Evolutionary conservation across 306 rosid species (phyloP).

Genomic region (Hippophae rhamnoides): DNA sequence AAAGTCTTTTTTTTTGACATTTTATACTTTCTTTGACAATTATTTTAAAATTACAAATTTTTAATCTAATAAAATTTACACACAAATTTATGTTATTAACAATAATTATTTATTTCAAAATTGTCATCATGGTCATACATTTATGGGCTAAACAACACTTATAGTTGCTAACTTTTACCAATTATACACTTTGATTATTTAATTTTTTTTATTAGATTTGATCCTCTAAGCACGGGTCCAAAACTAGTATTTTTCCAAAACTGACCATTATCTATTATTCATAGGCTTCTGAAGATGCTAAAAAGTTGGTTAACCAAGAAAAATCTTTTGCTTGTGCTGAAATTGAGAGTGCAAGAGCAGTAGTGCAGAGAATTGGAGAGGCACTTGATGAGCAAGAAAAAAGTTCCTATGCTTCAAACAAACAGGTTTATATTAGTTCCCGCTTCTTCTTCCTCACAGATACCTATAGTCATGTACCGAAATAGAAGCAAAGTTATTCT

Average conservation of each 20-base stretch:
- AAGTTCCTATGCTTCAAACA: slow-evolving; percentile 49
- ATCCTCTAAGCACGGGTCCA: neutral
- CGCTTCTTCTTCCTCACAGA: neutral
- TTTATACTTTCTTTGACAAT: too few species aligned
- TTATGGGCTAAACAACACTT: too few species aligned
- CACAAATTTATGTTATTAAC: too few species aligned
- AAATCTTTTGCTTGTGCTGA: slow-evolving; percentile 97
- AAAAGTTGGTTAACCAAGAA: slow-evolving; percentile 90
- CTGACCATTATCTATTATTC: slow-evolving; percentile 10
- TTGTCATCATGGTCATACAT: too few species aligned
- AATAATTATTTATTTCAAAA: too few species aligned
- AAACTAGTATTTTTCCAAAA: neutral
- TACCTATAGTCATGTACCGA: neutral
- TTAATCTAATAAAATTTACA: too few species aligned
- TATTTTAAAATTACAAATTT: too few species aligned
- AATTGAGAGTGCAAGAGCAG: slow-evolving; percentile 91
- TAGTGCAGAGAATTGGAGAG: slow-evolving; percentile 82
- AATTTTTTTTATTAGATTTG: too few species aligned
- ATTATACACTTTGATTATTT: too few species aligned
- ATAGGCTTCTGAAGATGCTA: slow-evolving; percentile 97
- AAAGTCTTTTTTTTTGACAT: too few species aligned
- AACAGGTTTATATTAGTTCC: slow-evolving; percentile 41
- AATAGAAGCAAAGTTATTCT: too few species aligned
- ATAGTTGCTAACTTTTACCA: too few species aligned
- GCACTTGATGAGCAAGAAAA: slow-evolving; percentile 84